These are phyloP conservation scores for Paecilomyces variotii DNA, from an alignment of 2,329 filamentous ascomycete genomes.

Conservation along the genomic window DNA sequence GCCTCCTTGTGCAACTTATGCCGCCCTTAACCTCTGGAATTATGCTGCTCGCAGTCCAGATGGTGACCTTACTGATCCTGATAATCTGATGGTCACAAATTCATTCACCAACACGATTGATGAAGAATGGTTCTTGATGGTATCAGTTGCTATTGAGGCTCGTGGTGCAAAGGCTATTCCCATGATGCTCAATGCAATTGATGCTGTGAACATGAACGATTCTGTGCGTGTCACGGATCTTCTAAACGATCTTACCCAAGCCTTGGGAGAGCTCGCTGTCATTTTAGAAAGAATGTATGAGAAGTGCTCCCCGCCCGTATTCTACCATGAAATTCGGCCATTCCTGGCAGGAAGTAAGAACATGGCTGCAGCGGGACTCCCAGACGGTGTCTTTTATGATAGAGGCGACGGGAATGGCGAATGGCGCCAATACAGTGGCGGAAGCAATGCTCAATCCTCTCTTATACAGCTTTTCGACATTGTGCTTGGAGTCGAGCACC, in stretches of 20 bases:
- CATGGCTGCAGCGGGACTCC: conserved; percentile 44
- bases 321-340: conserved; percentile 46
- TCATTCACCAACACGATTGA: conserved; percentile 33
- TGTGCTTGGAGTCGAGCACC: conserved; percentile 43
- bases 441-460: conserved; percentile 49
- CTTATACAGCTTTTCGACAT: conserved; percentile 48
- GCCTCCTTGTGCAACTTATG: conserved; percentile 37
- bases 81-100: conserved; percentile 24
- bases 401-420: conserved; percentile 40
- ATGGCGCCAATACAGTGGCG: conserved; percentile 46
- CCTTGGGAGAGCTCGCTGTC: conserved; percentile 33
- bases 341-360: conserved; percentile 47
- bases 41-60: conserved; percentile 15
- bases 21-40: conserved; percentile 35
- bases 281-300: conserved; percentile 46
- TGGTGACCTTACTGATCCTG: conserved; percentile 27
- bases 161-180: conserved; percentile 39
- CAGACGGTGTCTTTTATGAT: conserved; percentile 46
- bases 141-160: conserved; percentile 47
- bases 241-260: conserved; percentile 33
- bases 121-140: conserved; percentile 43
- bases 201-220: conserved; percentile 35
- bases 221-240: conserved; percentile 27
- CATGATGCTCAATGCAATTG: conserved; percentile 41
- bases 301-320: conserved; percentile 39